Evolutionary conservation across 1,284 basidiomycete genomes (phyloP), one percentile per base, ranked within the genome.

Genomic region (Apiotrichum sp.): DNA sequence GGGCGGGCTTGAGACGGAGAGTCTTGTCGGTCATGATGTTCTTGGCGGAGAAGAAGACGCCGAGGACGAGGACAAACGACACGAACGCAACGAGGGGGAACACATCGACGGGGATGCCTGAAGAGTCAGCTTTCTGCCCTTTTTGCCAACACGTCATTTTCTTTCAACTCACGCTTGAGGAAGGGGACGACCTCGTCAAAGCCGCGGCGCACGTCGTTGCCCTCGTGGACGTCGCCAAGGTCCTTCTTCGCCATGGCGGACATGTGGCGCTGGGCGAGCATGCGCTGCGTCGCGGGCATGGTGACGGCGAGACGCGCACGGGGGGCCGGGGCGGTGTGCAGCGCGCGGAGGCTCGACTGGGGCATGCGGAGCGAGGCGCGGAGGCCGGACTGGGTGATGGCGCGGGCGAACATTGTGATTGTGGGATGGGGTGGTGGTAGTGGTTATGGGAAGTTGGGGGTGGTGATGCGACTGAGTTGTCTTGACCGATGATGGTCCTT

Each of bases 121-220:
- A 3, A 38, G 8, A 22, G 50, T 45, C n/a, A 52, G 42, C 11
- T n/a, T 11, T 31, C 3, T 16, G 13, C 8, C 6, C 13, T 14
- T 3, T 4, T 5, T 45, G 44, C 10, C 8, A 33, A 7, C 8
- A 13, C 8, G 5, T 16, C 6, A 3, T 22, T 22, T 22, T 22
- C 22, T 22, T 22, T 38, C 36, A 4, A 53, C 52, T 53, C 33
- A 53, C 52, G 52, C 52, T 53, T 53, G 6, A 53, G 52, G 46
- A 53, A 53, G 32, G 52, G 52, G 16, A 53, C 36, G 11, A 53
- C 13, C 52, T 53, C 52, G 52, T 53, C 52, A 16, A 47, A 53
- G 39, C 52, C 52, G 8, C 52, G 52, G 45, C 52, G 52, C 8
- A 53, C 52, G 38, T 53, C 16, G 52, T 53, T 43, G 22, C 22